Evolutionary conservation across 2,329 filamentous ascomycete species (phyloP), one percentile per base, ranked within the genome.

Genomic region (Colletotrichum endophyticum): DNA sequence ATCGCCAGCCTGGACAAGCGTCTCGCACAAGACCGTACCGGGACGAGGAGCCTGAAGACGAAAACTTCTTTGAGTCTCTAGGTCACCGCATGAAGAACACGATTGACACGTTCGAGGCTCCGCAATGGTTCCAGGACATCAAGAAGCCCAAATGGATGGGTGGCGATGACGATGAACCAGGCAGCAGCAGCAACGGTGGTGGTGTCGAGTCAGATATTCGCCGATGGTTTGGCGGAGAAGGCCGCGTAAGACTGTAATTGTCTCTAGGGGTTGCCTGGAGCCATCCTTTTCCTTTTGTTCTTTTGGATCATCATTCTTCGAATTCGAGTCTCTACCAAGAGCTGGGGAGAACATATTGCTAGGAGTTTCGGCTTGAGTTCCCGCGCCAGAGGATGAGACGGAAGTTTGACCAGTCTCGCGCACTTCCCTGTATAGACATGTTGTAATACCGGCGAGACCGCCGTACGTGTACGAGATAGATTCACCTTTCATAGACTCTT

Each of bases 1-100:
- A 78, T 79, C 63, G 79, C 72, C 78, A 80, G 83, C 66, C 76
- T 81, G 69, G 49, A 13, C 75, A 71, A 28, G 80, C 80, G 25
- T 81, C 78, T 6, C 70, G 73, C 6, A 39, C 66, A 28, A 61
- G 66, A 27, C 74, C 64, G 25, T 70, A 76, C 49, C 68, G 76
- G 25, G 90, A 91, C 1, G 89, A 90, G 9, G 90, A 91, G n/a
- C 89, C 91, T 2, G 74, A 95, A 36, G 93, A 96, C 16, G 95
- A 95, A 71, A 95, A 93, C 79, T 95, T 98, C 84, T 96, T 99
- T 81, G 91, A 95, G 79, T 93, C 94, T 39, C 92, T 99, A 77
- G 93, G 95, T 0, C 95, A 98, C 82, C 91, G 96, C 44, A 93
- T 99, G 80, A 95, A 93, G 85, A 99, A 99, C 82, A 99, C 97